Evolutionary conservation across 805 yeast species (phyloP).

Genomic region (baker's yeast (Saccharomyces cerevisiae)): DNA sequence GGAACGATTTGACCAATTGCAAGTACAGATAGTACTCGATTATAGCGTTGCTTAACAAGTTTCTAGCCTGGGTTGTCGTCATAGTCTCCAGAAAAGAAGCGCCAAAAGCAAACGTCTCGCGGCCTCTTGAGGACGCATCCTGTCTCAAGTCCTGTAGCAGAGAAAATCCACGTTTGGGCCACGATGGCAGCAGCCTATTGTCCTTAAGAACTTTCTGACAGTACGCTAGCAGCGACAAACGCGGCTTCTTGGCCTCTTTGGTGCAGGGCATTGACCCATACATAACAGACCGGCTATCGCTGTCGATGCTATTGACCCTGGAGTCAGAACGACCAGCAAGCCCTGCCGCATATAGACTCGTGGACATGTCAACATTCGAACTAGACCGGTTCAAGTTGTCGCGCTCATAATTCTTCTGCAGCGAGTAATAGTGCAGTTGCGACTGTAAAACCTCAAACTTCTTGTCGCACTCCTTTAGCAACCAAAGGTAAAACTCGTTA

Average conservation of each 20-base stretch:
- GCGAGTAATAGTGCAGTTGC: constrained; percentile 17
- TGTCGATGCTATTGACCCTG: neutral
- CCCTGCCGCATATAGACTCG: neutral
- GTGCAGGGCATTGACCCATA: neutral
- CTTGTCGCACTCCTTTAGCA: constrained; percentile 19
- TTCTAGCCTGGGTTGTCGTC: constrained; percentile 6
- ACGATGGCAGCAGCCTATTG: constrained; percentile 25
- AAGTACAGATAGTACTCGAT: constrained; percentile 26
- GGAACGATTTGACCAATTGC: constrained; percentile 37
- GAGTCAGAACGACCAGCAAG: neutral
- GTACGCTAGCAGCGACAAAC: neutral
- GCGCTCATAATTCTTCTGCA: constrained; percentile 6
- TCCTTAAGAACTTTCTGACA: constrained; percentile 7
- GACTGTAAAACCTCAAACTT: constrained; percentile 19
- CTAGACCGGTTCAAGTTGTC: neutral
- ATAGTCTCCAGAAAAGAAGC: neutral
- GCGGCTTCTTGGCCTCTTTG: neutral
- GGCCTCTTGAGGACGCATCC: neutral
- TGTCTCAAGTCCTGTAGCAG: neutral
- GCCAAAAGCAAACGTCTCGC: neutral
- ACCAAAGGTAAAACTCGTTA: constrained; percentile 29
- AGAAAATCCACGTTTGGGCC: constrained; percentile 18
- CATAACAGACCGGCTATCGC: neutral
- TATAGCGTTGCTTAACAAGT: constrained; percentile 23
- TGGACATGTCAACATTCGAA: neutral